phyloP scores from a whole-genome alignment of 495 filamentous ascomycete genomes.

The Entonaema liquescens region DNA sequence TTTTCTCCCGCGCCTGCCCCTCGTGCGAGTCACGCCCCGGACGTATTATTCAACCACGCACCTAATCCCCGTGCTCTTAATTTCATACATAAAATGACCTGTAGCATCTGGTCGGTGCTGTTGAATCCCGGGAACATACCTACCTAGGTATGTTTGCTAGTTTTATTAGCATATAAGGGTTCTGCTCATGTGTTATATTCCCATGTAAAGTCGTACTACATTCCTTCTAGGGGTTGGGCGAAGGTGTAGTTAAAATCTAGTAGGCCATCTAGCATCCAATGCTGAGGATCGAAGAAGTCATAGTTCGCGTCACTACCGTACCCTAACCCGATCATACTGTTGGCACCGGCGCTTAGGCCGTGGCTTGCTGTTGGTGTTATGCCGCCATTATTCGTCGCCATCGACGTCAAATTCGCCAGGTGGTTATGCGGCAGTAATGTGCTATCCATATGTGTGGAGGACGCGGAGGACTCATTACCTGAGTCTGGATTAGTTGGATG shows the following conservation, averaged over 20 bases:
- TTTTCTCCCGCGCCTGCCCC: slow-evolving; percentile 23
- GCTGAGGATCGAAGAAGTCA: slow-evolving; percentile 87
- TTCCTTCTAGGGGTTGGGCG: slow-evolving; percentile 57
- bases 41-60: slow-evolving; percentile 15
- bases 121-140: not conserved
- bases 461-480: slow-evolving; percentile 74
- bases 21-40: slow-evolving; percentile 1
- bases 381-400: slow-evolving; percentile 53
- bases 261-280: slow-evolving; percentile 88
- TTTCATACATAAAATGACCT: slow-evolving; percentile 13
- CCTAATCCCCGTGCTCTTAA: slow-evolving; percentile 13
- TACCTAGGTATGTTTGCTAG: not conserved
- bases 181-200: not conserved
- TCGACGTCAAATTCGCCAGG: slow-evolving; percentile 40
- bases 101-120: not conserved
- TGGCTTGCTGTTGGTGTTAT: slow-evolving; percentile 57
- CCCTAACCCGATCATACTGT: slow-evolving; percentile 55
- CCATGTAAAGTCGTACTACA: slow-evolving; percentile 39
- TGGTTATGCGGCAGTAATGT: slow-evolving; percentile 57
- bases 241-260: slow-evolving; percentile 79
- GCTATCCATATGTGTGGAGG: slow-evolving; percentile 67
- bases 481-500: slow-evolving; percentile 89
- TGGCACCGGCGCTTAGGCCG: slow-evolving; percentile 51
- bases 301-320: slow-evolving; percentile 71
- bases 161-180: not conserved